phyloP scores from a whole-genome alignment of 2,329 filamentous ascomycete species.

The Emmonsiellopsis sp. region DNA sequence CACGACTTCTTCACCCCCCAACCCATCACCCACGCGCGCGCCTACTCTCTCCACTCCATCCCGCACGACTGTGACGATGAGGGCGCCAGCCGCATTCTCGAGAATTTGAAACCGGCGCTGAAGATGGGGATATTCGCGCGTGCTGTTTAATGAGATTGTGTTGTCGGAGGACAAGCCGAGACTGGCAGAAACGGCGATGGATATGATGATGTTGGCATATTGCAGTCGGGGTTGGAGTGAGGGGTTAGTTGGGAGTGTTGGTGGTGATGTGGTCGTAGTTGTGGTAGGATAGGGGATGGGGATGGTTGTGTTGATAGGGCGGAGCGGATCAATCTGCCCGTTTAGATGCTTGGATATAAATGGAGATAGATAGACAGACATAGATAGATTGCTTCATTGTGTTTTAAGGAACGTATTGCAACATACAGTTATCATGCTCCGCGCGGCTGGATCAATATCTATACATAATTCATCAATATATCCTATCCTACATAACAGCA shows the following conservation, averaged over 20 bases:
- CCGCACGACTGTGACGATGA: slow-evolving; percentile 52
- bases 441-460: too few relatives aligned
- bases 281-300: too few relatives aligned
- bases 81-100: slow-evolving; percentile 40
- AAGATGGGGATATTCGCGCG: slow-evolving; percentile 44
- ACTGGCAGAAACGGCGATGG: neutral
- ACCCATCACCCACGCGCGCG: slow-evolving; percentile 36
- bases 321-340: too few relatives aligned
- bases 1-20: slow-evolving; percentile 53
- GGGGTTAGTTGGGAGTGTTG: neutral
- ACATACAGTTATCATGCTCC: too few relatives aligned
- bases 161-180: neutral
- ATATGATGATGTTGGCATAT: neutral
- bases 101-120: slow-evolving; percentile 44
- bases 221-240: neutral
- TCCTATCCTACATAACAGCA: too few relatives aligned
- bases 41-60: slow-evolving; percentile 53
- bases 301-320: too few relatives aligned
- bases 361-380: too few relatives aligned
- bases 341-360: too few relatives aligned
- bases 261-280: too few relatives aligned
- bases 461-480: too few relatives aligned
- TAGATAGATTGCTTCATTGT: too few relatives aligned
- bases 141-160: slow-evolving; percentile 15
- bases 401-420: too few relatives aligned